Base-by-base conservation (phyloP, 345 rosid genomes). In the Tarenaya hassleriana region DNA sequence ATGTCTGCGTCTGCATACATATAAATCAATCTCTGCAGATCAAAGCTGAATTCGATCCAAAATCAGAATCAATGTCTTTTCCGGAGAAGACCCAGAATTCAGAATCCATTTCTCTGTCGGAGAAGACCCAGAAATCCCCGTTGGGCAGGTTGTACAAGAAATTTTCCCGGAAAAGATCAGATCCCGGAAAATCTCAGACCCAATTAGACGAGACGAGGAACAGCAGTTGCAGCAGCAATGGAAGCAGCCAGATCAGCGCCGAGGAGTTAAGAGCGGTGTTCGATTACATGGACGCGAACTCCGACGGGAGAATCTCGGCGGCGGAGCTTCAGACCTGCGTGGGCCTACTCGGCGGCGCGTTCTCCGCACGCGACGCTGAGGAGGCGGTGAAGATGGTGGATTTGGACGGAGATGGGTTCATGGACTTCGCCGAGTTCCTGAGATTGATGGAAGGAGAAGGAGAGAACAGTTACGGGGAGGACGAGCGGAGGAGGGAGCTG, bases 231-330 rank as follows among this genome's bases (percentile, higher is more conserved):
- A 44, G 18, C 33, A 56, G 59, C 15, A 34, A 14, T 19, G 32
- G 39, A 20, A n/a, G 57, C n/a, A 49, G 58, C 14, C 56, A 58
- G 12, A 50, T 65, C 21, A 56, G 56, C 1, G 1, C 56, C 0
- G 27, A 64, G 15, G 73, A 68, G 46, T 48, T 76, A 34, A 46
- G 59, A 54, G 27, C 39, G 10, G 82, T 76, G 16, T 84, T 81
- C 62, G 50, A 71, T 12, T 75, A 68, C 55, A 74, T 81, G 1
- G 92, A 84, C 14, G 62, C 74, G 15, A 71, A 84, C 50, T 52
- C 73, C 0, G 92, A 80, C 58, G 88, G 86, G 24, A 73, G 61
- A 47, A 73, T 84, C 53, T 77, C 94, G 1, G 62, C 83, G 0
- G 45, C 47, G 1, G 94, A 84, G 72, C 47, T 84, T 24, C 74